Base-by-base conservation (phyloP, 169 alveolate species). In the Eimeria mitis region DNA sequence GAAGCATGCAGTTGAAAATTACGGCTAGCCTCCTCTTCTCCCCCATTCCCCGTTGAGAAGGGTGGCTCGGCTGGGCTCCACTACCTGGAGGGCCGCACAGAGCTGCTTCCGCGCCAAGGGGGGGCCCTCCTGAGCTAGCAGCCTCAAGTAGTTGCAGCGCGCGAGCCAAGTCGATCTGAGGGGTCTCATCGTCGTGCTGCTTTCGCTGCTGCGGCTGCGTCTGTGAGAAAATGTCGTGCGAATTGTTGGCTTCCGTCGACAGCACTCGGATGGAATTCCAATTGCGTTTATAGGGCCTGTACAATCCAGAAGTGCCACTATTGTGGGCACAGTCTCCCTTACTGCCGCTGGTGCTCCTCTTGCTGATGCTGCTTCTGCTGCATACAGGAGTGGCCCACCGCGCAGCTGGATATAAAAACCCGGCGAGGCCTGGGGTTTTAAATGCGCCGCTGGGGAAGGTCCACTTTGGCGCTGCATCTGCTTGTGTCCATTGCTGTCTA, bases 1-100 rank as follows among this genome's bases (percentile, higher is more conserved):
- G 92, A 65, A 85, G 92, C 92, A 85, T 49, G 92, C 92, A 85
- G 61, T 85, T 85, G 65, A 85, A 85, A 31, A 85, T 85, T 7
- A 85, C 92, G 37, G 92, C 79, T 16, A 85, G 92, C 44, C 92
- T 61, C 44, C 63, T 56, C 92, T 85, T 85, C 79, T 85, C 92
- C 59, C 92, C 81, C 79, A 85, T 61, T 42, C 92, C 63, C 90
- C 49, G 70, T 8, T 52, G 75, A 31, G 31, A 19, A 19, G 73
- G 37, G 73, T 23, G 7, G 9, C 63, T 25, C 31, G 68, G 49
- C 52, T 73, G 90, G 37, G 28, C 49, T 49, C 71, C 71, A 31
- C 19, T 40, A 37, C 59, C 81, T 2, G 76, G 34, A 40, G 81
- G 63, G 49, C 70, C 79, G 61, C 81, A 63, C 5, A 85, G 5